Percentiles rank a stretch among this genome's conserved stretches.
phyloP scores from a whole-genome alignment of 2,329 filamentous ascomycete species.

The Aspergillus fijiensis region DNA sequence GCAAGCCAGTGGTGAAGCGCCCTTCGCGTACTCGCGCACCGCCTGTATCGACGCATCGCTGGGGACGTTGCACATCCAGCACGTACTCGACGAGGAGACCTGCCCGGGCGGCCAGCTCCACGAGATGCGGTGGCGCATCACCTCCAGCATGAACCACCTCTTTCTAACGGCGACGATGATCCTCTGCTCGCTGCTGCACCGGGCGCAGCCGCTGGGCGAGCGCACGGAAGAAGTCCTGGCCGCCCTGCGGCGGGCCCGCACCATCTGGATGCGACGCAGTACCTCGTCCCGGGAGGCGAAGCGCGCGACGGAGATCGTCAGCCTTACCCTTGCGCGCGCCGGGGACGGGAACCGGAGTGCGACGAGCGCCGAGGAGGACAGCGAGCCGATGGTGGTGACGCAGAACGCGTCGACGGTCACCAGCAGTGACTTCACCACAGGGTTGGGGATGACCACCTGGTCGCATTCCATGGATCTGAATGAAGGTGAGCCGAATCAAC shows the following conservation, averaged over 20 bases:
- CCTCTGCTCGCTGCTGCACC: constrained; percentile 43
- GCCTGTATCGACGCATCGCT: constrained; percentile 50
- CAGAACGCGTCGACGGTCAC: too few species aligned
- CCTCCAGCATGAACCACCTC: constrained; percentile 58
- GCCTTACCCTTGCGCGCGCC: too few species aligned
- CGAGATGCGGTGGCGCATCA: constrained; percentile 57
- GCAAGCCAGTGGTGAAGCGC: too few species aligned
- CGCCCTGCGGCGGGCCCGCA: constrained; percentile 12
- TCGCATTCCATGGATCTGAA: too few species aligned
- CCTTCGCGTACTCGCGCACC: constrained; percentile 41
- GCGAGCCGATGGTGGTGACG: too few species aligned
- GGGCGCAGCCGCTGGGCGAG: constrained; percentile 1
- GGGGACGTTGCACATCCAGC: constrained; percentile 49
- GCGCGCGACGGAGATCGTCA: constrained; percentile 10
- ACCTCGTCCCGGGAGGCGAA: constrained; percentile 18
- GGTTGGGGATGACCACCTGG: too few species aligned
- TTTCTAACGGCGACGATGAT: constrained; percentile 62
- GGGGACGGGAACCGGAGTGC: too few species aligned
- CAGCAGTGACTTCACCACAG: too few species aligned
- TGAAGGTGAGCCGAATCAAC: too few species aligned
- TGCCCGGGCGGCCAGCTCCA: constrained; percentile 54
- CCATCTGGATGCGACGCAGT: constrained; percentile 22
- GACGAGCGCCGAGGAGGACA: too few species aligned
- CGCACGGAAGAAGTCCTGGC: constrained; percentile 17
- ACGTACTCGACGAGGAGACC: constrained; percentile 50